Evolutionary conservation across 768 basidiomycete species (phyloP), one percentile per base, ranked within the genome.

Genomic region (Boletus patriciae): DNA sequence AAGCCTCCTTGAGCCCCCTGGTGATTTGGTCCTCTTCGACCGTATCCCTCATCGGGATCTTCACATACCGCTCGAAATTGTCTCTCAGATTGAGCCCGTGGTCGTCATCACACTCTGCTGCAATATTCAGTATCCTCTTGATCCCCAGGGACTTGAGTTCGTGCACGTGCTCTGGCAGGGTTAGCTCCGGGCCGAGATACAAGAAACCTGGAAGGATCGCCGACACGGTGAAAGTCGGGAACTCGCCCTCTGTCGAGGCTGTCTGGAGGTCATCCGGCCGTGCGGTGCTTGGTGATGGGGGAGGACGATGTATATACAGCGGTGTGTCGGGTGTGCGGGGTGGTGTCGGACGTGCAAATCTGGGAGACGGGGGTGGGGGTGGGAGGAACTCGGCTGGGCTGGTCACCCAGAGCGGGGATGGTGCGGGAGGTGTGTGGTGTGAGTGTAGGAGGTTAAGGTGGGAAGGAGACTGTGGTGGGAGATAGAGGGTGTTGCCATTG

Each of bases 11-110:
- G 43, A 98, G 83, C 10, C 92, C 91, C 49, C 78, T 80, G 6
- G 83, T 81, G 38, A 98, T 90, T 51, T 90, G 88, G 58, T 92
- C 90, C 73, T 98, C 96, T 70, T 98, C 95, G 15, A 98, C 92
- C 3, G 87, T 94, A 75, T 98, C 95, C 60, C 93, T 78, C 92
- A 98, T 95, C 9, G 94, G 90, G 41, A 98, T 89, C 65, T 85
- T 88, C 45, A 83, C 75, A 70, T 98, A 98, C 62, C 83, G 83
- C 60, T 94, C 92, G 69, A 98, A 97, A 12, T 78, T 77, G 52
- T 84, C 79, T 46, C 77, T 78, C 54, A 95, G 65, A 18, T 77
- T 73, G 61, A 95, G 73, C 3, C 88, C 91, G 50, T 86, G 84
- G 65, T 93, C 86, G 61, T 94, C 83, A 60, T 94, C 88, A 69